phyloP scores from a whole-genome alignment of 78 protist species.

The Emiliania huxleyi region DNA sequence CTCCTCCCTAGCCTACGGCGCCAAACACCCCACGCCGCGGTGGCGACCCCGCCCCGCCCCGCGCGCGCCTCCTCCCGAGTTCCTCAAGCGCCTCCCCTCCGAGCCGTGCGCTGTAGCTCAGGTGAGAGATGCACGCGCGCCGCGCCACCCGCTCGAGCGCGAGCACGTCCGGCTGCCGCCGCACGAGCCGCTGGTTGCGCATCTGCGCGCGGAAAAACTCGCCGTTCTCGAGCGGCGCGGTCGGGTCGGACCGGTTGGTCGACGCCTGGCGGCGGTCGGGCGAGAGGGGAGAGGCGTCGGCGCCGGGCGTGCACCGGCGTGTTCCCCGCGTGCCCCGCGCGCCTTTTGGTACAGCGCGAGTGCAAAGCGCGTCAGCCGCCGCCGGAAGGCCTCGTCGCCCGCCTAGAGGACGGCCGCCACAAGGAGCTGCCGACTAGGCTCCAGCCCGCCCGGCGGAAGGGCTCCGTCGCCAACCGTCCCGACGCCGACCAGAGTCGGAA shows the following conservation, averaged over 20 bases:
- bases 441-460: no score
- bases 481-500: no score
- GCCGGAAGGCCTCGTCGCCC: neutral
- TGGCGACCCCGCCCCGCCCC: no score
- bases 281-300: no score
- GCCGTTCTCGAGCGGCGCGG: neutral
- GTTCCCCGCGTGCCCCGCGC: neutral
- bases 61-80: no score
- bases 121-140: neutral
- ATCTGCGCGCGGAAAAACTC: neutral
- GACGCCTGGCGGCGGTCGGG: no score
- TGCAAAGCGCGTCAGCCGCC: neutral
- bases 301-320: no score
- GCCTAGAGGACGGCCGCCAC: no score
- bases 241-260: no score
- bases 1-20: neutral
- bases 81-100: neutral
- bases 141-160: neutral
- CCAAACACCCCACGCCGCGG: no score
- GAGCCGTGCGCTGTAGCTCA: neutral
- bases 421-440: no score
- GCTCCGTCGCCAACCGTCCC: no score
- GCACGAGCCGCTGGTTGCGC: neutral
- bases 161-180: neutral
- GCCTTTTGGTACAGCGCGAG: neutral